Conservation (phyloP, 2,329 filamentous ascomycete species). For the Coniochaeta sp. region DNA sequence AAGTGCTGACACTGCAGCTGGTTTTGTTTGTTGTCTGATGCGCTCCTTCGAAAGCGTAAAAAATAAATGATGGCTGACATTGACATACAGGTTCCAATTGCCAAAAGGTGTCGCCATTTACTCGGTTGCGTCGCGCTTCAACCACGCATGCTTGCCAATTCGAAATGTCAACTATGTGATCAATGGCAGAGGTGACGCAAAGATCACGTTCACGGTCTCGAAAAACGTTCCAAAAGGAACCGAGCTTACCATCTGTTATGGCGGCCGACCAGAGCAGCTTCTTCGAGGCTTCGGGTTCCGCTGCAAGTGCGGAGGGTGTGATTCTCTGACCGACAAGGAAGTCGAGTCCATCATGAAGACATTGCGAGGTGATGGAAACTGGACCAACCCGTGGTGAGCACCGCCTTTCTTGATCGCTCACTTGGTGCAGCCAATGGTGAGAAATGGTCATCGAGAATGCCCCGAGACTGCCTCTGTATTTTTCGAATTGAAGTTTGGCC, state of each 20-base stretch:
- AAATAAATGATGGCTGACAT: background rate
- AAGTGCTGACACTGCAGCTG: background rate
- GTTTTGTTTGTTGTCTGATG: background rate
- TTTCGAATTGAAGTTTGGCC: background rate
- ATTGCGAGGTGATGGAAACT: background rate
- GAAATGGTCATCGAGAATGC: no score
- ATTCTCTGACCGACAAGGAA: background rate
- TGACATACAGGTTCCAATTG: conserved; percentile 16
- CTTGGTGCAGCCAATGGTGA: background rate
- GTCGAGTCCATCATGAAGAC: background rate
- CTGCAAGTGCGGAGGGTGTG: conserved; percentile 42
- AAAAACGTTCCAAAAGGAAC: conserved; percentile 29
- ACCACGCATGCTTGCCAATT: conserved; percentile 43
- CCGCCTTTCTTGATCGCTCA: background rate
- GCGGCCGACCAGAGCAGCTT: conserved; percentile 26
- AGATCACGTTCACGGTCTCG: conserved; percentile 11
- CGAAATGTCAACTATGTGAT: conserved; percentile 4
- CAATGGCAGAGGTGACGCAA: background rate
- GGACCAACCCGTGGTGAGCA: background rate
- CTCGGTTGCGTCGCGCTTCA: conserved; percentile 46
- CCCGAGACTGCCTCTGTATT: background rate
- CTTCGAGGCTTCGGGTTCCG: conserved; percentile 42
- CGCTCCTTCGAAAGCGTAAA: background rate
- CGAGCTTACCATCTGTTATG: conserved; percentile 47
- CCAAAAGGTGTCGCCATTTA: conserved; percentile 31